phyloP scores from a whole-genome alignment of 371 early-diverging fungal genomes.

The Saksenaea oblongispora region DNA sequence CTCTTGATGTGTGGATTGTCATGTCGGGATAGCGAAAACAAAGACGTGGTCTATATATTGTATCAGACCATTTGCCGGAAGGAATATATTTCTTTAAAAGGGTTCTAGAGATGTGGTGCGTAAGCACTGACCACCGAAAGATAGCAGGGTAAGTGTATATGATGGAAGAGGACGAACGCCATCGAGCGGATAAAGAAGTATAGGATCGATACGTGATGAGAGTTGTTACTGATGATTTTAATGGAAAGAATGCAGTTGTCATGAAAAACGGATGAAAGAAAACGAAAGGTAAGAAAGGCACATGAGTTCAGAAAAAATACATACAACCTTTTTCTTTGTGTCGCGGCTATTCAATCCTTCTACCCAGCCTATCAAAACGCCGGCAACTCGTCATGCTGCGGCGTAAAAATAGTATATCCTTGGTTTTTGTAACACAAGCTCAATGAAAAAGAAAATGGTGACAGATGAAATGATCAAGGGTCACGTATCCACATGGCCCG shows the following conservation, averaged over 20 bases:
- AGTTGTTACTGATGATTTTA: no score
- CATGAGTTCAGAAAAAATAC: background rate
- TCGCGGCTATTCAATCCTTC: background rate
- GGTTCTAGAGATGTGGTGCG: background rate
- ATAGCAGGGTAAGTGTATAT: background rate
- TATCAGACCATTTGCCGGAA: background rate
- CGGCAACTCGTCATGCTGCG: background rate
- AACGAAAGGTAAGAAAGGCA: background rate
- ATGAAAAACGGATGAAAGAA: background rate
- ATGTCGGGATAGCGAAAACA: constrained; percentile 28
- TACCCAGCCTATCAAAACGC: background rate
- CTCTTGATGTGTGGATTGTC: constrained; percentile 28
- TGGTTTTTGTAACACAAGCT: no score
- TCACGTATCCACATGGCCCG: no score
- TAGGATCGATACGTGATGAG: background rate
- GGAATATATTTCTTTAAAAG: background rate
- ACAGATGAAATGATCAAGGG: no score
- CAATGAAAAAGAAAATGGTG: no score
- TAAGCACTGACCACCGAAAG: background rate
- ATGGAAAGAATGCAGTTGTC: background rate
- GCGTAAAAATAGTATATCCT: background rate
- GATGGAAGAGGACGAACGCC: background rate
- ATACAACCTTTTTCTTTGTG: background rate
- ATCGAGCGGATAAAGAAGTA: background rate
- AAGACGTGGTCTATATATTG: background rate